Evolutionary conservation across 371 early-diverging fungal genomes (phyloP), one percentile per base, ranked within the genome.

Genomic region (Blyttiomyces sp.): DNA sequence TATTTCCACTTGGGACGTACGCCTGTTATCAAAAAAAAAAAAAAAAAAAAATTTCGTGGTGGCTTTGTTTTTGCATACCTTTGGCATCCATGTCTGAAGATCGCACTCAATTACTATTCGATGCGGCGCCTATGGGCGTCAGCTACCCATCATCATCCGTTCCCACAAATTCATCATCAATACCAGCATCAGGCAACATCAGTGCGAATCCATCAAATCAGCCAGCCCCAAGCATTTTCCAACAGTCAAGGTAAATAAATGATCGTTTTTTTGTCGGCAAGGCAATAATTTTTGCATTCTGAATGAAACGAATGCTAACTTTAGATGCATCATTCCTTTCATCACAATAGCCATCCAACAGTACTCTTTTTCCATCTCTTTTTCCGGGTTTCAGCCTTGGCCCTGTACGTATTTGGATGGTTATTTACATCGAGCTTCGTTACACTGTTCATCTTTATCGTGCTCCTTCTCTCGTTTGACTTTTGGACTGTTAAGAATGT

Each of bases 401-500:
- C 87, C 27, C 84, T 86, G 36, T 97, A 95, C 75, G 66, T 95
- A 45, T 79, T 96, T 46, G 90, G 89, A 32, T 76, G 86, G 55
- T 80, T 92, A 63, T 67, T 86, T 52, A 85, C 88, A n/a, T 74
- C 82, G 58, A 88, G 84, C 73, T 95, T 93, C 73, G 86, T 95
- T 31, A 70, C 95, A n/a, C 78, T 89, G 4, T 96, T 98, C 75
- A 92, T 98, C 27, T 57, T 95, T 19, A 90, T 90, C 48, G 88
- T 94, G 4, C 76, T 98, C 28, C 77, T 90, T 23, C 86, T 98
- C 39, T 86, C 95, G 5, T 94, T 94, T 73, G 96, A 98, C 63
- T 98, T 98, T 69, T 98, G 98, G 98, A 94, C 95, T 3, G 95
- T 95, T 43, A 98, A 98, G 76, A 98, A 98, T 63, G 89, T 98